Evolutionary conservation across 306 rosid genomes (phyloP).

Genomic region (Nissolia schottii): DNA sequence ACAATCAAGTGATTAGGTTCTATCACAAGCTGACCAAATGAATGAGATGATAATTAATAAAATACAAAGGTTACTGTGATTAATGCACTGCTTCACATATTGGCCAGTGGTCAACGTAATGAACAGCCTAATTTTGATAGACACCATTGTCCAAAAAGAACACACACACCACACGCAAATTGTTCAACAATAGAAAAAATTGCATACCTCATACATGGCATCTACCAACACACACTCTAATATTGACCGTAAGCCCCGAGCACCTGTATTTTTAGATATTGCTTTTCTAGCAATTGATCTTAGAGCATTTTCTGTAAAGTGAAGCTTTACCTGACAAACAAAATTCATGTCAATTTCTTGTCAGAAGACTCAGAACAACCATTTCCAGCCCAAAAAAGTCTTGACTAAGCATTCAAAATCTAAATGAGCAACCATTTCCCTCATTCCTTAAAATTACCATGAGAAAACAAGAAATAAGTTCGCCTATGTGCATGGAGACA

Average conservation of each 20-base stretch:
- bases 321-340: slow-evolving; percentile 76
- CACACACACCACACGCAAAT: slow-evolving; percentile 1
- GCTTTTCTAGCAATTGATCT: slow-evolving; percentile 78
- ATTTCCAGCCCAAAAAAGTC: neutral
- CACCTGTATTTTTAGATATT: slow-evolving; percentile 83
- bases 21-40: neutral
- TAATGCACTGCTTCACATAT: neutral
- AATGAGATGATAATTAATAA: neutral
- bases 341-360: neutral
- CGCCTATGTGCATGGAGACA: neutral
- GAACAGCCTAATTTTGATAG: neutral
- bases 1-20: neutral
- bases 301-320: slow-evolving; percentile 59
- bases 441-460: slow-evolving; percentile 2
- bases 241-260: slow-evolving; percentile 80
- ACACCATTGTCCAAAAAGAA: neutral
- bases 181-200: slow-evolving; percentile 2
- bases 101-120: neutral
- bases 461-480: slow-evolving; percentile 10
- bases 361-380: slow-evolving; percentile 23
- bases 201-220: slow-evolving; percentile 88
- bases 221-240: slow-evolving; percentile 86
- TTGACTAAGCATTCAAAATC: neutral
- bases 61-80: neutral
- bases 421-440: slow-evolving; percentile 16